Evolutionary conservation across 371 early-diverging fungal genomes (phyloP).

Genomic region (Lichtheimia ornata): DNA sequence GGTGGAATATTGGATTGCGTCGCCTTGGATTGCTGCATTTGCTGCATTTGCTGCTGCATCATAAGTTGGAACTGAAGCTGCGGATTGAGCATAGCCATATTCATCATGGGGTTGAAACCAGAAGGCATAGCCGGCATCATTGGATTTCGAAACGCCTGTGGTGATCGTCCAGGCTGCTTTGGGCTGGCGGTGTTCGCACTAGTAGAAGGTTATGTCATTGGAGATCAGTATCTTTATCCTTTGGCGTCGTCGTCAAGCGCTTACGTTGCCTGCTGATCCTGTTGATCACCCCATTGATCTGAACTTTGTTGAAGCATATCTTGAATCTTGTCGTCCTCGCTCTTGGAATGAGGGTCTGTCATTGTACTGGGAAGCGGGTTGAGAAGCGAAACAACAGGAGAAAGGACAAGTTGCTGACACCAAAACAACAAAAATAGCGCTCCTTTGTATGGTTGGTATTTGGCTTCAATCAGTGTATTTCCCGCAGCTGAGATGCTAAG

Average conservation of each 20-base stretch:
- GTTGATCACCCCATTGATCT: constrained; percentile 29
- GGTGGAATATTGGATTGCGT: constrained; percentile 39
- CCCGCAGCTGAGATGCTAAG: too few relatives aligned
- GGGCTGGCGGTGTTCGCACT: constrained; percentile 7
- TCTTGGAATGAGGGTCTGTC: constrained; percentile 31
- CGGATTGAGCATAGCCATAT: constrained; percentile 43
- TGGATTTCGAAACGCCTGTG: constrained; percentile 18
- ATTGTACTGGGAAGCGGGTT: background rate
- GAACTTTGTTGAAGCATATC: constrained; percentile 30
- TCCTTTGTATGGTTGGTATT: too few relatives aligned
- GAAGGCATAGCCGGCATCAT: constrained; percentile 5
- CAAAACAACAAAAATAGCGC: too few relatives aligned
- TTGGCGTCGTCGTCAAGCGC: background rate
- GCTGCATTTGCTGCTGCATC: constrained; percentile 42
- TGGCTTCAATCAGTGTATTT: too few relatives aligned
- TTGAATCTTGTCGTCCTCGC: constrained; percentile 36
- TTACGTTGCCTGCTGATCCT: constrained; percentile 25
- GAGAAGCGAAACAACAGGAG: too few relatives aligned
- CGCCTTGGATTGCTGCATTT: constrained; percentile 31
- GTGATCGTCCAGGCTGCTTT: constrained; percentile 18
- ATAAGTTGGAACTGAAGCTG: constrained; percentile 43
- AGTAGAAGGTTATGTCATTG: background rate
- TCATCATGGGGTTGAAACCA: constrained; percentile 39
- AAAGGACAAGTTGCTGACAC: too few relatives aligned
- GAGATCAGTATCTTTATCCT: background rate